phyloP scores from a whole-genome alignment of 805 yeast species.

The Zygotorulaspora florentina region DNA sequence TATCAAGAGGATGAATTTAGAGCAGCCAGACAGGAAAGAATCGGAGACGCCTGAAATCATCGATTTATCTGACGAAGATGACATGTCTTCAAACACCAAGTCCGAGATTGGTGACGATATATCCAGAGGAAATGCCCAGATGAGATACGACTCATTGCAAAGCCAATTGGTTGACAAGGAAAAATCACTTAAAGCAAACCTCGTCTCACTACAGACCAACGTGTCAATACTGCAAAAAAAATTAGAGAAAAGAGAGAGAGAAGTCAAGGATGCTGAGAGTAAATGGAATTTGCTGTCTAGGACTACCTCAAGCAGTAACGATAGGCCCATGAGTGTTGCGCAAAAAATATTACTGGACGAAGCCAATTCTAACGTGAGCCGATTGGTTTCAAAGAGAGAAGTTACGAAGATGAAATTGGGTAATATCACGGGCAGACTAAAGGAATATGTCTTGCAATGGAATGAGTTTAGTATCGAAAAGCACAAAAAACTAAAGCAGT shows the following conservation, averaged over 20 bases:
- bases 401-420: conserved; percentile 21
- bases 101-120: neutral
- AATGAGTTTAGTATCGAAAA: conserved; percentile 14
- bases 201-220: conserved; percentile 17
- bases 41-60: conserved; percentile 7
- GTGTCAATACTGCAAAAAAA: conserved; percentile 23
- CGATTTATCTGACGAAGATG: conserved; percentile 6
- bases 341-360: conserved; percentile 19
- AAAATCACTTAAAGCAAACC: conserved; percentile 9
- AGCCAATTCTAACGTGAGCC: conserved; percentile 10
- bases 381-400: conserved; percentile 13
- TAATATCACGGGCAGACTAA: conserved; percentile 14
- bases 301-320: neutral
- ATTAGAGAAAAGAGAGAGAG: conserved; percentile 23
- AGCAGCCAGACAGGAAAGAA: neutral
- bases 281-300: conserved; percentile 7
- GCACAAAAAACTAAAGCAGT: conserved; percentile 16
- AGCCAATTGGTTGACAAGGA: conserved; percentile 9
- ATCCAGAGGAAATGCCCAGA: neutral
- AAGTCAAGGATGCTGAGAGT: conserved; percentile 16
- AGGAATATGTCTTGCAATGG: conserved; percentile 8
- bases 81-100: neutral
- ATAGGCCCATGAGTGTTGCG: conserved; percentile 9
- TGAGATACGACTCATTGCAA: neutral
- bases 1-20: neutral